Percentiles rank a stretch among this genome's conserved stretches.
Conservation (phyloP, 2,329 filamentous ascomycete genomes). For the Monilinia fructicola region DNA sequence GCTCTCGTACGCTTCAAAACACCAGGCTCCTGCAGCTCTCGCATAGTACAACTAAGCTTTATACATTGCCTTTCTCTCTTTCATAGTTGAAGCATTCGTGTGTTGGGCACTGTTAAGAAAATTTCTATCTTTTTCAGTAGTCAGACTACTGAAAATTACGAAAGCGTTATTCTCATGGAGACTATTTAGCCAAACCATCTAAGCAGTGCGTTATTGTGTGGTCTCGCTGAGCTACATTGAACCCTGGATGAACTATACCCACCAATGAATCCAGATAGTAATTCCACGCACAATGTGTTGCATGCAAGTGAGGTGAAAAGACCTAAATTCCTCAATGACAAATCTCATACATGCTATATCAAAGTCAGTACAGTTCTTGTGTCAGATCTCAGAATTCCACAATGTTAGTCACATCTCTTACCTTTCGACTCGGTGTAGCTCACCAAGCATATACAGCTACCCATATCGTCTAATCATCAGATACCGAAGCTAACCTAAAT, state of each 20-base stretch:
- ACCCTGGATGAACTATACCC: neutral
- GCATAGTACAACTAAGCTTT: neutral
- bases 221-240: neutral
- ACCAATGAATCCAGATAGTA: neutral
- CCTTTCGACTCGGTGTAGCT: neutral
- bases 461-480: neutral
- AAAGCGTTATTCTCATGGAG: neutral
- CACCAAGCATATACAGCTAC: neutral
- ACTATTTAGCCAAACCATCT: neutral
- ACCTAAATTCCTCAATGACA: neutral
- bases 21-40: neutral
- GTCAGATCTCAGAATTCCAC: neutral
- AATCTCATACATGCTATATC: neutral
- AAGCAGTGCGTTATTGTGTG: neutral
- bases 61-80: neutral
- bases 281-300: neutral
- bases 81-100: neutral
- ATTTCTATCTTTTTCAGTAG: neutral
- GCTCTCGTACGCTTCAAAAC: neutral
- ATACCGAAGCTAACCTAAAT: too few relatives aligned
- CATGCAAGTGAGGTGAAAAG: neutral
- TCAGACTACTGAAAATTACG: neutral
- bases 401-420: neutral
- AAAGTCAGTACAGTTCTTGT: neutral
- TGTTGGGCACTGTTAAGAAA: neutral